Base-by-base conservation (phyloP, 805 yeast genomes). In the Schwanniomyces occidentalis region DNA sequence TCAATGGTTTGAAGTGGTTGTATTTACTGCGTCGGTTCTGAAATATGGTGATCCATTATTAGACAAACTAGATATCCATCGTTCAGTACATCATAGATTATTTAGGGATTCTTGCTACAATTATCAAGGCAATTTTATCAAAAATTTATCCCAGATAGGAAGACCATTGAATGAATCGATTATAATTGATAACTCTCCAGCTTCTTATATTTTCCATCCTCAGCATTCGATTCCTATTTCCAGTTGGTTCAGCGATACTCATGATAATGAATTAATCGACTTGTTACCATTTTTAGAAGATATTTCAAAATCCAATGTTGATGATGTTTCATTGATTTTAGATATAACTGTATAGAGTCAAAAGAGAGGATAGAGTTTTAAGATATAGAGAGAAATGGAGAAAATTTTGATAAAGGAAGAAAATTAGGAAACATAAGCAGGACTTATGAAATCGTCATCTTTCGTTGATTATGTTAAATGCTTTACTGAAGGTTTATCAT, bases 211-310 rank as follows among this genome's bases (percentile, higher is more conserved):
- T 37, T 86, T 93, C 71, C 98, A 93, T 57, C 99, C 99, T 14
- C 95, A 88, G 60, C 96, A 93, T 65, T 95, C 98, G 6, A 84
- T 93, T 18, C 99, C 99, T 16, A 86, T 93, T 18, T 86, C 96
- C 46, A 82, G 93, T 58, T 93, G 99, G 99, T 93, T 93, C 71
- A 86, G 96, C 47, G 99, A 93, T 63, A 80, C 93, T 18, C 99
- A 93, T 60, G 99, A 93, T 61, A 90, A 90, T 58, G 99, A 93
- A 70, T 72, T 93, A 51, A 62, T 86, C 42, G 99, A 93, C 62
- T 78, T 93, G 61, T 66, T 93, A 35, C 99, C 98, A 9, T 80
- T 93, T 41, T 71, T 93, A 48, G 87, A 88, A 58, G 98, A 93
- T 57, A 65, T 93, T 37, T 78, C 96, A 5, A 65, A 73, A 44